phyloP scores from a whole-genome alignment of 495 filamentous ascomycete genomes.

The Hypoxylon cercidicola region DNA sequence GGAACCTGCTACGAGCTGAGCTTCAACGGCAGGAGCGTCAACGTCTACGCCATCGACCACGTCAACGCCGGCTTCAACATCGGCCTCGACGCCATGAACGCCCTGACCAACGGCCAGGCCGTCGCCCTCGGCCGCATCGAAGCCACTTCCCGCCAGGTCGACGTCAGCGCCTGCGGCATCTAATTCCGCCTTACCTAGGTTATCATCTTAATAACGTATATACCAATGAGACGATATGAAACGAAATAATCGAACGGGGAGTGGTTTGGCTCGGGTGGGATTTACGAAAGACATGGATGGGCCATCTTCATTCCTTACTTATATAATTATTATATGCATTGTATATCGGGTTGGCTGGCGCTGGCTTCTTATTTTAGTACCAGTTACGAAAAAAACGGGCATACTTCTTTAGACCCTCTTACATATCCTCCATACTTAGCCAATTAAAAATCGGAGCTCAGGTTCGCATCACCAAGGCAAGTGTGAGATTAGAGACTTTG shows the following conservation, averaged over 20 bases:
- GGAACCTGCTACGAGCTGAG: slow-evolving; percentile 75
- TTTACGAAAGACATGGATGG: too few relatives aligned
- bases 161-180: slow-evolving; percentile 53
- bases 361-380: slow-evolving; percentile 11
- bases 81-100: slow-evolving; percentile 70
- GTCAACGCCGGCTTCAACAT: slow-evolving; percentile 71
- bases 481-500: neutral
- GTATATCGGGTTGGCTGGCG: too few relatives aligned
- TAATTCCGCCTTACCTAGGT: too few relatives aligned
- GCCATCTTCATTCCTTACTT: slow-evolving; percentile 36
- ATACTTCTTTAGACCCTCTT: slow-evolving; percentile 9
- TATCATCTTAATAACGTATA: too few relatives aligned
- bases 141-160: slow-evolving; percentile 56
- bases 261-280: too few relatives aligned
- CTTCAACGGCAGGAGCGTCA: slow-evolving; percentile 69
- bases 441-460: neutral
- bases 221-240: too few relatives aligned
- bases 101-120: slow-evolving; percentile 62
- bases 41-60: slow-evolving; percentile 75
- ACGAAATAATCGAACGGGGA: neutral
- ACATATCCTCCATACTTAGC: neutral
- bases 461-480: neutral
- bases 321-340: neutral
- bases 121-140: slow-evolving; percentile 43
- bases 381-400: slow-evolving; percentile 3